Evolutionary conservation across 352 stramenopile genomes (phyloP).

Genomic region (Pythium rishiriense): DNA sequence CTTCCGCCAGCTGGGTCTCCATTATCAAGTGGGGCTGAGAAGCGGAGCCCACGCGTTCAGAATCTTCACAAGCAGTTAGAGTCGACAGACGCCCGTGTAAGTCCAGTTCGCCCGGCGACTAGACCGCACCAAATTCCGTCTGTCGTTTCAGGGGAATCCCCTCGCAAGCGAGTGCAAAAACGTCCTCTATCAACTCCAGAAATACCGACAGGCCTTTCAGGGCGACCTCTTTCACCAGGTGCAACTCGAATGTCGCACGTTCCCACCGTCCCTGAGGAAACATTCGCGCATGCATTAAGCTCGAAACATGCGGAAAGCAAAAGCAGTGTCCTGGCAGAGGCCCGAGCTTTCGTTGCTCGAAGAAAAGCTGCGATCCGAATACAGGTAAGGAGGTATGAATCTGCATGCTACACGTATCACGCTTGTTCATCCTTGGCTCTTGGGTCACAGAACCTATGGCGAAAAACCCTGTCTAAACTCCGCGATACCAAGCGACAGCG

Average conservation of each 20-base stretch:
- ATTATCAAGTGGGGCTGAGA: constrained; percentile 1
- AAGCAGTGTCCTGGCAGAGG: constrained; percentile 45
- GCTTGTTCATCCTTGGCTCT: background rate
- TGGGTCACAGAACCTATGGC: constrained; percentile 28
- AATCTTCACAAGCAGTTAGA: constrained; percentile 22
- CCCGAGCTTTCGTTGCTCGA: constrained; percentile 42
- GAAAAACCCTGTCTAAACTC: constrained; percentile 20
- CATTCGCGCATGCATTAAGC: constrained; percentile 45
- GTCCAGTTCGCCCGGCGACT: constrained; percentile 25
- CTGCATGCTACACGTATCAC: background rate
- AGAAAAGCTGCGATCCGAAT: constrained; percentile 49
- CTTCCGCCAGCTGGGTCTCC: background rate
- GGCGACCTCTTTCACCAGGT: constrained; percentile 41
- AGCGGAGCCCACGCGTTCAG: constrained; percentile 25
- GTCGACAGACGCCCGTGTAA: background rate
- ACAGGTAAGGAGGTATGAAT: constrained; percentile 35
- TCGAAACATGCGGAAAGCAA: constrained; percentile 56
- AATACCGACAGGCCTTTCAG: constrained; percentile 33
- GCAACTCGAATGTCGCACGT: constrained; percentile 51
- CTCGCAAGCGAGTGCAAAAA: constrained; percentile 38
- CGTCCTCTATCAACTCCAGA: constrained; percentile 44
- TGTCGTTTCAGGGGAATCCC: constrained; percentile 28
- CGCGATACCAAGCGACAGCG: constrained; percentile 2
- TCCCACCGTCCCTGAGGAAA: constrained; percentile 38
- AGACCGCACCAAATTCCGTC: constrained; percentile 17